phyloP scores from a whole-genome alignment of 345 rosid genomes.

The Corymbia maculata region DNA sequence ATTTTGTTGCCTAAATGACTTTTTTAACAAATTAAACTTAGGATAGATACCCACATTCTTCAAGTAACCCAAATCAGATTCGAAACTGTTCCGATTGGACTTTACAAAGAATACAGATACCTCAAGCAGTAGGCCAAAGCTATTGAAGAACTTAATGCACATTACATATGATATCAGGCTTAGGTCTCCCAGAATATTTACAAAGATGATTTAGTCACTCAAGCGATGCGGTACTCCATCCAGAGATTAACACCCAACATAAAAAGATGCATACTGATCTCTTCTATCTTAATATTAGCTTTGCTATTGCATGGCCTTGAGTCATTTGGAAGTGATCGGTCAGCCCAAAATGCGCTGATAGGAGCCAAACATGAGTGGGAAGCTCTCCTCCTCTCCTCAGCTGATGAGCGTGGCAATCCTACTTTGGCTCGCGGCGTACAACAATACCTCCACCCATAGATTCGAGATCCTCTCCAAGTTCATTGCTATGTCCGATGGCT shows the following conservation, averaged over 20 bases:
- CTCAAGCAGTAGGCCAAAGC: no score
- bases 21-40: no score
- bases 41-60: background rate
- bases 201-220: background rate
- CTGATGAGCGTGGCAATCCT: constrained; percentile 28
- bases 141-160: no score
- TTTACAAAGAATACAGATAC: no score
- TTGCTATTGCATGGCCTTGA: constrained; percentile 32
- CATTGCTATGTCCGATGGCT: background rate
- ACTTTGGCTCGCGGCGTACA: background rate
- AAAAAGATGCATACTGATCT: background rate
- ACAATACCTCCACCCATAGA: constrained; percentile 13
- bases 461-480: background rate
- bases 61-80: no score
- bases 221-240: background rate
- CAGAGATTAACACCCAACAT: no score
- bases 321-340: constrained; percentile 39
- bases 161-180: background rate
- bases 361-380: constrained; percentile 36
- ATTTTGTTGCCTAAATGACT: no score
- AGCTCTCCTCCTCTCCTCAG: constrained; percentile 51
- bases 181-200: background rate
- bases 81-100: no score
- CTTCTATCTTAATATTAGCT: background rate
- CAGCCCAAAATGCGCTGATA: constrained; percentile 41